These are phyloP conservation scores for Trichoderma harzianum DNA, from an alignment of 2,329 filamentous ascomycete genomes.

Conservation along the genomic window DNA sequence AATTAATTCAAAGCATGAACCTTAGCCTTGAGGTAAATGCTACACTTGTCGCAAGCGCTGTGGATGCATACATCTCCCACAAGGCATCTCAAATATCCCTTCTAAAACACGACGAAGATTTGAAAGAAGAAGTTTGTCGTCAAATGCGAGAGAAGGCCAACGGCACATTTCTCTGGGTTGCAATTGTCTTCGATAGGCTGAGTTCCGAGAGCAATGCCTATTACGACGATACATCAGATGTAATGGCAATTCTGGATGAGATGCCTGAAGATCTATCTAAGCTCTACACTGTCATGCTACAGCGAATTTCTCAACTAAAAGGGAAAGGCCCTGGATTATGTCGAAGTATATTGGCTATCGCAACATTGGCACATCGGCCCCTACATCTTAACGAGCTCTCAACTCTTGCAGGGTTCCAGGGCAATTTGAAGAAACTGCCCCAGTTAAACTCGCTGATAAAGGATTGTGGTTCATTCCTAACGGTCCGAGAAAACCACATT, in stretches of 20 bases:
- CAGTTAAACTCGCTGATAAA: not conserved
- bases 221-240: not conserved
- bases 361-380: not conserved
- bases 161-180: slow-evolving; percentile 31
- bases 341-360: not conserved
- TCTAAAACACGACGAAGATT: not conserved
- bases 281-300: not conserved
- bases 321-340: not conserved
- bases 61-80: not conserved
- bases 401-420: not conserved
- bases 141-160: slow-evolving; percentile 32
- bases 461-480: slow-evolving; percentile 41
- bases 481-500: slow-evolving; percentile 28
- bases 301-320: not conserved
- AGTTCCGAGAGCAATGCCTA: slow-evolving; percentile 16
- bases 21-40: not conserved
- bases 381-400: not conserved
- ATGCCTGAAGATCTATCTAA: not conserved
- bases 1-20: not conserved
- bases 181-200: slow-evolving; percentile 20
- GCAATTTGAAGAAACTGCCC: not conserved
- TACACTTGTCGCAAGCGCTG: not conserved
- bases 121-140: not conserved
- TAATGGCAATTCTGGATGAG: not conserved
- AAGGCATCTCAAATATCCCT: not conserved